Evolutionary conservation across 2,329 filamentous ascomycete species (phyloP), one percentile per base, ranked within the genome.

Genomic region (Botrytis paeoniae): DNA sequence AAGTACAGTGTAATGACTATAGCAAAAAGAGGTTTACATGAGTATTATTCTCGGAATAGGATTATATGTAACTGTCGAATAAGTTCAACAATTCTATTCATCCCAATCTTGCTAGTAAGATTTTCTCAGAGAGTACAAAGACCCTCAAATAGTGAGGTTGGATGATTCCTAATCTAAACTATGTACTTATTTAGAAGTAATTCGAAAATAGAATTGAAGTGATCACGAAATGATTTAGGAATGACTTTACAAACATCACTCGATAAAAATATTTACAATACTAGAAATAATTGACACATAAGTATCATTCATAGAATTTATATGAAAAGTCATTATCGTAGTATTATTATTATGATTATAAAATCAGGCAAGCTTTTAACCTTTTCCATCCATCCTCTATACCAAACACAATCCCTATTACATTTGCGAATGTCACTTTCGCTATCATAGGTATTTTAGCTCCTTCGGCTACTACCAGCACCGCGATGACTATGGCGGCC

Each of bases 401-500:
- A 18, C n/a, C 3, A n/a, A 51, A 12, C 48, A 14, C 1, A 45
- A 9, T 22, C 43, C 43, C 43, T 45, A 45, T 45, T 9, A 22
- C 43, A 45, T 22, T 45, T 22, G 18, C 1, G 18, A 45, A 22
- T 22, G 7, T 45, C 0, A 1, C 25, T 51, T 54, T 54, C n/a
- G 51, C 48, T 54, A 9, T 5, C 6, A 9, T 25, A 7, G 29
- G 14, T 0, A 29, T 12, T 51, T 7, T 29, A 18, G 51, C n/a
- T 1, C n/a, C 51, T 54, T 16, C 51, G 6, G n/a, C 51, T 29
- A 8, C 14, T 16, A 54, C n/a, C n/a, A 29, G 1, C 3, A 18
- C n/a, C 0, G 14, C 51, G n/a, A 29, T 0, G 6, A 8, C 12
- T 0, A 18, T 0, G 51, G 51, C 14, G 5, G 51, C n/a, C 1